Evolutionary conservation across 2,329 filamentous ascomycete genomes (phyloP), one percentile per base, ranked within the genome.

Genomic region (Reticulascus tulasneorum): DNA sequence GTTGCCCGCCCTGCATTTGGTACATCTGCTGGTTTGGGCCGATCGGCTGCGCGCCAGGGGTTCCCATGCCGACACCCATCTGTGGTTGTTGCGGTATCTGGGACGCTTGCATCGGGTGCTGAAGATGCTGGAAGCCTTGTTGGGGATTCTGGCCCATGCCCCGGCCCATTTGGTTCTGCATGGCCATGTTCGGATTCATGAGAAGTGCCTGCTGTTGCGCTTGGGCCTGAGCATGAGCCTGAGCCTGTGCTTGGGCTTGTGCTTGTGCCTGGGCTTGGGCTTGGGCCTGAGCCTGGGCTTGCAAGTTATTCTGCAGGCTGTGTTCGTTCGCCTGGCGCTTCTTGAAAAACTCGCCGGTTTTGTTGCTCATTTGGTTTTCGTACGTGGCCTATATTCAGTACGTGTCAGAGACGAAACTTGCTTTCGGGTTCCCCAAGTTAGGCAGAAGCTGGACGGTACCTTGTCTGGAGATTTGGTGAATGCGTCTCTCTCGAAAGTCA

Each of bases 51-150:
- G 27, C 44, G 12, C 44, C 51, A 47, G 62, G 46, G 45, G 56
- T 68, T 23, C 52, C 58, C 58, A 71, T 64, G 13, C 57, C 60
- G 52, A 71, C 64, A 17, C 51, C 56, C 40, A 64, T 51, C 27
- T 57, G 59, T 15, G 46, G 48, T 42, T 73, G 73, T 33, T 67
- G 74, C 9, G 69, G 63, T 17, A 78, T 66, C 23, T 67, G 69
- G 1, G 71, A 66, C 5, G 67, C 58, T 47, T 79, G 76, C 72
- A 78, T 77, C 37, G 67, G 72, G 36, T 77, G 75, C 40, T 77
- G 75, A 23, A 79, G 63, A 30, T 73, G 69, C 42, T 75, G 75
- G 39, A 81, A 79, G 1, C 65, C 68, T 47, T 69, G 74, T 41
- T 73, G 76, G 3, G 61, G 57, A 7, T 61, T 64, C 47, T 72